These are phyloP conservation scores for Kwoniella shandongensis DNA, from an alignment of 768 basidiomycete species.

Conservation along the genomic window DNA sequence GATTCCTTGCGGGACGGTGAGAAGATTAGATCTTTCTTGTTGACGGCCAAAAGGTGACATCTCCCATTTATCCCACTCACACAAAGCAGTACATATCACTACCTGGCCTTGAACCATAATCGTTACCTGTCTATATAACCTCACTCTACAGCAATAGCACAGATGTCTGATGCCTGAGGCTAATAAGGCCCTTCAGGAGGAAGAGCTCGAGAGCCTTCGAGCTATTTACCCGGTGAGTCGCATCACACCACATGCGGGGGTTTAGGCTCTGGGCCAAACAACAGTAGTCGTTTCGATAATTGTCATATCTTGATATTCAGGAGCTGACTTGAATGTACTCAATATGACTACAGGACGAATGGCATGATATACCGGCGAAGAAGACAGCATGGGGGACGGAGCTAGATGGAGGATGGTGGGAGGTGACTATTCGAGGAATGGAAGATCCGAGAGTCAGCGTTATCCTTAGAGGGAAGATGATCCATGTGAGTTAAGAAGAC, in stretches of 20 bases:
- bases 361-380: conserved; percentile 42
- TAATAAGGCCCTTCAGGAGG: conserved; percentile 39
- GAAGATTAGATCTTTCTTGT: too few species aligned
- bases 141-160: background rate
- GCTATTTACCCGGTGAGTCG: conserved; percentile 33
- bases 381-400: conserved; percentile 50
- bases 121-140: background rate
- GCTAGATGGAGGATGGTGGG: conserved; percentile 44
- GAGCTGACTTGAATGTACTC: background rate
- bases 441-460: conserved; percentile 40
- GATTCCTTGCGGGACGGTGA: too few species aligned
- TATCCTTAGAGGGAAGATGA: conserved; percentile 37
- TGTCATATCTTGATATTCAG: too few species aligned
- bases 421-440: conserved; percentile 29
- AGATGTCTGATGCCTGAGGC: conserved; percentile 41
- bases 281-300: too few species aligned
- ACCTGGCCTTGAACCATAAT: too few species aligned
- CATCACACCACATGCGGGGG: background rate
- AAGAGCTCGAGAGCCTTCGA: conserved; percentile 46
- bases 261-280: background rate
- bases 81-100: too few species aligned
- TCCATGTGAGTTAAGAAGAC: conserved; percentile 31
- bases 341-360: conserved; percentile 32
- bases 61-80: too few species aligned
- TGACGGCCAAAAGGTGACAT: too few species aligned